These are phyloP conservation scores for Rutstroemia sp. DNA, from an alignment of 2,329 filamentous ascomycete species.

Conservation along the genomic window DNA sequence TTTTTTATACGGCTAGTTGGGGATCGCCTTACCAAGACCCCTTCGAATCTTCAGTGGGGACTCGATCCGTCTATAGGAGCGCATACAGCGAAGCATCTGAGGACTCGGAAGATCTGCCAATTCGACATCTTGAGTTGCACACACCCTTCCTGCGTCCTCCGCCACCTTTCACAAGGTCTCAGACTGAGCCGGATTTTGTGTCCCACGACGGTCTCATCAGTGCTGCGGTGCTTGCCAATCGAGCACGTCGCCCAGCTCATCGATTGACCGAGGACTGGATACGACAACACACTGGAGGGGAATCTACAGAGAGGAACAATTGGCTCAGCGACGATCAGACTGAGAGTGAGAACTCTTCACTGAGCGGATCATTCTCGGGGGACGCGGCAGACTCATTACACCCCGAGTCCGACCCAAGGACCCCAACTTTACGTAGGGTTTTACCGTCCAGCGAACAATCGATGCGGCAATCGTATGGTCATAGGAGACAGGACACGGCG, in stretches of 20 bases:
- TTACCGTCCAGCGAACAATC: slow-evolving; percentile 18
- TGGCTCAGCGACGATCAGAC: slow-evolving; percentile 77
- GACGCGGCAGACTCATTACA: slow-evolving; percentile 40
- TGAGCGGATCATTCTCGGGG: slow-evolving; percentile 56
- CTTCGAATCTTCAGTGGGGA: slow-evolving; percentile 24
- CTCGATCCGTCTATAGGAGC: slow-evolving; percentile 16
- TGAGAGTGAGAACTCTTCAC: slow-evolving; percentile 67
- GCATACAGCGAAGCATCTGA: slow-evolving; percentile 49
- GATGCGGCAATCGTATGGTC: slow-evolving; percentile 15
- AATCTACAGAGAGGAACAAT: slow-evolving; percentile 63
- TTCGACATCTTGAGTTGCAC: slow-evolving; percentile 54
- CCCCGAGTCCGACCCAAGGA: slow-evolving; percentile 24
- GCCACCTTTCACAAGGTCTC: slow-evolving; percentile 35
- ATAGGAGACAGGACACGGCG: slow-evolving; percentile 29
- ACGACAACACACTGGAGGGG: slow-evolving; percentile 68
- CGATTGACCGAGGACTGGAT: slow-evolving; percentile 82
- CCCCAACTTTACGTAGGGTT: slow-evolving; percentile 28
- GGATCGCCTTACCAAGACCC: slow-evolving; percentile 79
- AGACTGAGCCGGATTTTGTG: slow-evolving; percentile 33
- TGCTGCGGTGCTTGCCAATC: slow-evolving; percentile 56
- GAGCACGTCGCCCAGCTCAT: slow-evolving; percentile 49
- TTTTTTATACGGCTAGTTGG: slow-evolving; percentile 72
- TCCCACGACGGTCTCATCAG: slow-evolving; percentile 29
- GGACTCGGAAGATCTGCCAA: slow-evolving; percentile 52
- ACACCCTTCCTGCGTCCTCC: slow-evolving; percentile 55